These are phyloP conservation scores for Aspergillus quadricinctus DNA, from an alignment of 2,329 filamentous ascomycete species.

Conservation along the genomic window DNA sequence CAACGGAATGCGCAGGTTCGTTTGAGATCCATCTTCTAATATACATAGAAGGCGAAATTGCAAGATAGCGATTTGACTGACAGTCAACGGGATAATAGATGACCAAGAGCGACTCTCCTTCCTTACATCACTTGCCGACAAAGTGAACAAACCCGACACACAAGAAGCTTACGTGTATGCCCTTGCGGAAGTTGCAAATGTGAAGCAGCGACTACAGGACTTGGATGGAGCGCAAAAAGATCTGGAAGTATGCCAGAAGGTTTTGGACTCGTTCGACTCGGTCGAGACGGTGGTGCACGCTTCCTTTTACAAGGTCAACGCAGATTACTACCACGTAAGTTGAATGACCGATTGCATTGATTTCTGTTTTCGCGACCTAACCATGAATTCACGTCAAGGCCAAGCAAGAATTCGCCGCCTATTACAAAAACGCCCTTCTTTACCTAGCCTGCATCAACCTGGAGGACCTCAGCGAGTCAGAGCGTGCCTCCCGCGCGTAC, in stretches of 20 bases:
- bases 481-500: conserved; percentile 80
- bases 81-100: conserved; percentile 51
- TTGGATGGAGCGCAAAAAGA: conserved; percentile 80
- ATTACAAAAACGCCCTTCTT: conserved; percentile 95
- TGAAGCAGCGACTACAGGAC: conserved; percentile 76
- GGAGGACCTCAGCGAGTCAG: conserved; percentile 64
- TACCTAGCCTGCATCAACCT: conserved; percentile 96
- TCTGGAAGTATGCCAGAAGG: conserved; percentile 79
- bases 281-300: conserved; percentile 95
- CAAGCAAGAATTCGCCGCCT: conserved; percentile 88
- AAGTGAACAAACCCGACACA: conserved; percentile 86
- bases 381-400: conserved; percentile 39
- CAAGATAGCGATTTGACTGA: conserved; percentile 4
- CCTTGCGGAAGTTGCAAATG: conserved; percentile 80
- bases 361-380: background rate
- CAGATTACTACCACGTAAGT: conserved; percentile 81
- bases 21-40: background rate
- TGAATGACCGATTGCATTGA: background rate
- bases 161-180: conserved; percentile 96
- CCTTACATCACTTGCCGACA: conserved; percentile 74
- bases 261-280: conserved; percentile 87
- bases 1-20: conserved; percentile 62
- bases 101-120: conserved; percentile 82
- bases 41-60: background rate
- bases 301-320: conserved; percentile 91